phyloP scores from a whole-genome alignment of 2,329 filamentous ascomycete genomes.

The Hymenoscyphus repandus region DNA sequence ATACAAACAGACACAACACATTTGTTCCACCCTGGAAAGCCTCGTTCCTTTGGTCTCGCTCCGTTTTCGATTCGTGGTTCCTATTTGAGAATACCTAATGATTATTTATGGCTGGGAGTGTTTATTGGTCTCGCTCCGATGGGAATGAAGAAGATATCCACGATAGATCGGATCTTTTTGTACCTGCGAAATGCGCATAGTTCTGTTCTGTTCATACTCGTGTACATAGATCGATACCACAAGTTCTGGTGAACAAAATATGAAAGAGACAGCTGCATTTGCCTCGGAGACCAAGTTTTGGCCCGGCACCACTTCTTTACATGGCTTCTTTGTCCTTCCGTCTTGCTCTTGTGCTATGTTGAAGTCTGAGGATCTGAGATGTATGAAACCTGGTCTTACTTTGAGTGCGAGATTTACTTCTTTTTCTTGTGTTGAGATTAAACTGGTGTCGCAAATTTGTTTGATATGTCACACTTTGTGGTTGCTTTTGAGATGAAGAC shows the following conservation, averaged over 20 bases:
- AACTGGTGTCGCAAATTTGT: too few species aligned
- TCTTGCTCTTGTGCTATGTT: too few species aligned
- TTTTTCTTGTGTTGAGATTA: too few species aligned
- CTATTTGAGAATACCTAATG: constrained; percentile 8
- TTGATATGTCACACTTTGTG: too few species aligned
- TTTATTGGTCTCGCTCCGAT: constrained; percentile 19
- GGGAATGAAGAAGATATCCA: neutral
- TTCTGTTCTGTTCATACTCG: constrained; percentile 6
- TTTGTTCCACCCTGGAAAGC: constrained; percentile 14
- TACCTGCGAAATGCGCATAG: constrained; percentile 5
- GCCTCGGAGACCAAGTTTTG: constrained; percentile 24
- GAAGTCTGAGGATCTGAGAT: too few species aligned
- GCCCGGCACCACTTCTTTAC: constrained; percentile 17
- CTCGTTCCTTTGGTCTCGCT: neutral
- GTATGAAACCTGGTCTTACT: too few species aligned
- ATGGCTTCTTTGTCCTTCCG: neutral
- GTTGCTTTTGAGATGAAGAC: too few species aligned
- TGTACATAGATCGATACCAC: constrained; percentile 6
- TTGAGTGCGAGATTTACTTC: too few species aligned
- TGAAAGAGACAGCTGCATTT: constrained; percentile 18
- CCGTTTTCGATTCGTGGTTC: constrained; percentile 10
- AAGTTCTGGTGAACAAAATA: constrained; percentile 7
- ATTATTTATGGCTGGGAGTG: constrained; percentile 21
- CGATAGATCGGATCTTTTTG: neutral
- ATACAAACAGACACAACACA: constrained; percentile 14